Evolutionary conservation across 768 basidiomycete genomes (phyloP), one percentile per base, ranked within the genome.

Genomic region (Phaeolepiota aurea): DNA sequence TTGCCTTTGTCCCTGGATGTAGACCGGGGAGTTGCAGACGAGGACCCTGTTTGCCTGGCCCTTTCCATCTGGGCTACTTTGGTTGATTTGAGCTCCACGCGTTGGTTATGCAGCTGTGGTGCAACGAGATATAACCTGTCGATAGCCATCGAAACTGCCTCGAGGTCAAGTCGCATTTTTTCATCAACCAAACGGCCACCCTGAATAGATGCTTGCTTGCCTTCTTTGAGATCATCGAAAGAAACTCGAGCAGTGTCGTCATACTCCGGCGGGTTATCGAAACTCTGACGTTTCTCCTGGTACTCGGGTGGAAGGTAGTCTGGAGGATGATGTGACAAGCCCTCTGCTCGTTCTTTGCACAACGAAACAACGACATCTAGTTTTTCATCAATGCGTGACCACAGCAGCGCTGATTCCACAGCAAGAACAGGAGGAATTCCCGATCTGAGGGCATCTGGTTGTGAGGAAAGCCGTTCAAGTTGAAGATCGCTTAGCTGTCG

Each of bases 61-160:
- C 72, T 72, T 58, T 88, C 85, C 66, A 90, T 74, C 58, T 89
- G 74, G 10, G 74, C 73, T 11, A 81, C 50, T 54, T 88, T 86
- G 18, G 76, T 64, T 3, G 71, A 71, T 51, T 82, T 82, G 33
- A 94, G 74, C 56, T 93, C 92, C n/a, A 87, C 90, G 1, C 96
- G 79, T 58, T 99, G 94, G 55, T 93, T 84, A 44, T 84, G 77
- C 31, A 97, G 61, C 56, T 94, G 92, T 1, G 94, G 93, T 0
- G 90, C 79, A 20, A 83, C 86, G 5, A 75, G 59, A 57, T 96
- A 89, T 9, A 97, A 64, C 25, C 91, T 70, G 56, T 94, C 92
- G 51, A 99, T 93, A 20, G 96, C 92, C 56, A 76, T 73, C 0
- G 87, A 77, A 33, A 98, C 79, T 9, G 74, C 71, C 49, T 96